phyloP scores from a whole-genome alignment of 441 rosid genomes.

The Pelargonium fulgidum region DNA sequence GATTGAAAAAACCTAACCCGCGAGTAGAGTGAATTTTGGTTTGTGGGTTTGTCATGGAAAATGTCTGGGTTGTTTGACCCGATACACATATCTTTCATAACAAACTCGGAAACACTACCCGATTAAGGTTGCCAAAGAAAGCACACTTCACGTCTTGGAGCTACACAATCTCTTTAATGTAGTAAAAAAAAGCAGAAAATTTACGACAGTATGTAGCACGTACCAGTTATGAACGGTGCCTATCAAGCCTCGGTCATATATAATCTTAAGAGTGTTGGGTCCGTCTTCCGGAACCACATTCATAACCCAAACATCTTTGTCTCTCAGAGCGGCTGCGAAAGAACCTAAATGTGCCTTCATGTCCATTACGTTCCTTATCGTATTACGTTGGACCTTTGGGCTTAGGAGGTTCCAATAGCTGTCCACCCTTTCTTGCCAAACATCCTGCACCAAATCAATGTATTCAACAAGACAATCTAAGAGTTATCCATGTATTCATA shows the following conservation, averaged over 20 bases:
- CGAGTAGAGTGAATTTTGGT: too few relatives aligned
- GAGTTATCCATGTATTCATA: not conserved
- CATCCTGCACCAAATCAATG: constrained; percentile 40
- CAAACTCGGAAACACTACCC: too few relatives aligned
- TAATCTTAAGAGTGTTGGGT: constrained; percentile 75
- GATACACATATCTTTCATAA: too few relatives aligned
- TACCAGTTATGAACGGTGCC: constrained; percentile 87
- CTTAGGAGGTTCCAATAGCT: constrained; percentile 75
- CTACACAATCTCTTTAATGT: not conserved
- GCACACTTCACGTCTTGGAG: not conserved
- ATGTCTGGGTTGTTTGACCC: too few relatives aligned
- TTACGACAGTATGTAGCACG: constrained; percentile 12
- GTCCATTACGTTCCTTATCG: constrained; percentile 87
- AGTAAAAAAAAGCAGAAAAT: not conserved
- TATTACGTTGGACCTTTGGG: constrained; percentile 58
- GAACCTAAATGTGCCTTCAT: constrained; percentile 95
- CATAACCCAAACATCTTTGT: constrained; percentile 95
- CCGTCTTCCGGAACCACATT: constrained; percentile 83
- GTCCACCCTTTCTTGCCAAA: constrained; percentile 70
- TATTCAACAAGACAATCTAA: not conserved
- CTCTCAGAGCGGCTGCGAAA: constrained; percentile 81
- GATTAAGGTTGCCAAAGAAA: not conserved
- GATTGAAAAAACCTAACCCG: too few relatives aligned
- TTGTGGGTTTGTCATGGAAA: too few relatives aligned
- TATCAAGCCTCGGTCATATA: constrained; percentile 90